Base-by-base conservation (phyloP, 2,329 filamentous ascomycete species). In the Paramyrothecium roridum region DNA sequence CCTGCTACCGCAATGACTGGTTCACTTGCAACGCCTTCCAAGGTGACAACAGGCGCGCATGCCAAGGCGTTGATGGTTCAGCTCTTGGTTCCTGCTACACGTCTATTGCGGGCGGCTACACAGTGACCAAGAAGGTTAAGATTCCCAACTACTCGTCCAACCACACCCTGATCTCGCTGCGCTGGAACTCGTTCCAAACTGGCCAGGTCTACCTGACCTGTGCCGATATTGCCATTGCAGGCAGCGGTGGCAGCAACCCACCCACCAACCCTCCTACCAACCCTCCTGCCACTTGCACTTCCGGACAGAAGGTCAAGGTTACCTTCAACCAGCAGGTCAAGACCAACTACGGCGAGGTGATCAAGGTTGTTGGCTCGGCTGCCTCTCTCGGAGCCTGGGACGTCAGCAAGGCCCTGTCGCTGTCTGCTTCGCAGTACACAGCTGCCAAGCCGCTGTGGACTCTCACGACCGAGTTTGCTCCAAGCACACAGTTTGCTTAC, bases 141-240 rank as follows among this genome's bases (percentile, higher is more conserved):
- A 72, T 82, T 26, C 79, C 80, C 1, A 69, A 80, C 43, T 80
- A 76, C 58, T 59, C 66, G 3, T 78, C 78, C 0, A 70, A 75
- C 52, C 80, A 83, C 60, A 83, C 80, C 0, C 67, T 83, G 21
- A 68, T 83, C 0, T 78, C 76, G 0, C 78, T 80, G 63, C 75
- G 77, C 55, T 83, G 80, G 80, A 82, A 83, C 66, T 75, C 78
- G 0, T 82, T 75, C 65, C 79, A 83, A 67, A 82, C 80, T 0
- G 70, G 71, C 0, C 80, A 83, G 66, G 71, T 82, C 8, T 83
- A 82, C 61, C 70, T 82, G 3, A 76, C 72, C 3, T 83, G 80
- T 58, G 79, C 80, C 2, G 79, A 82, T 59, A 80, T 82, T 54
- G 73, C 76, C 16, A 80, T 81, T 53, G 48, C 57, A 56, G 52